Base-by-base conservation (phyloP, 495 filamentous ascomycete genomes). In the Monascus purpureus region DNA sequence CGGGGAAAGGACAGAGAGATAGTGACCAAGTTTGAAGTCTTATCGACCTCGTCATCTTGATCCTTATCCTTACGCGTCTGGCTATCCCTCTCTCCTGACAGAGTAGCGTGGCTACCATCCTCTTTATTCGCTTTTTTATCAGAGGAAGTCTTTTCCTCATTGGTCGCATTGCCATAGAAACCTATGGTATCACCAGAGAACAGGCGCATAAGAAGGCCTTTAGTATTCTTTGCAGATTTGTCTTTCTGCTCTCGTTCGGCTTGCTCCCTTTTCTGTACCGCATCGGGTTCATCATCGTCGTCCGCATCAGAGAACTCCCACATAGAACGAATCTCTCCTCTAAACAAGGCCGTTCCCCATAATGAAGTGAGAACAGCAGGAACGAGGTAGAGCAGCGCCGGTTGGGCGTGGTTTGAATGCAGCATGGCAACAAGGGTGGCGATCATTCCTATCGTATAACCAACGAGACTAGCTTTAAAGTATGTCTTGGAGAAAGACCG, bases 301-400 rank as follows among this genome's bases (percentile, higher is more conserved):
- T 57, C 55, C 9, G 53, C 77, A 42, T 96, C 90, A 4, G 71
- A 80, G 43, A 85, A 97, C 3, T 61, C 58, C 79, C 78, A 92
- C 75, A 96, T 80, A 16, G 72, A 50, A 16, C 49, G 55, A 8
- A 82, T 17, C 41, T 95, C 86, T 2, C 82, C 75, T 24, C 74
- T 71, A 8, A 68, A 37, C 1, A 75, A 37, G 4, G 78, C 90
- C n/a, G 80, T 87, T n/a, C 72, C 54, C 83, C 84, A 94, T 7
- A 93, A 42, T 1, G 75, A 65, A 8, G 64, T 60, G 8, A 94
- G 49, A 2, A 95, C 86, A 1, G 81, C 75, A 0, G 90, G 90
- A 2, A 96, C 92, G 9, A 97, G 72, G 45, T 97, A 97, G 6
- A 97, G 59, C 25, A 97, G 66, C 8, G 90, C 90, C 1, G 90